A percentile compares a stretch with the other conserved stretches of the same genome.
Evolutionary conservation across 225 moss, liverwort and hornwort genomes (phyloP).

Genomic region (Antitrichia curtipendula): DNA sequence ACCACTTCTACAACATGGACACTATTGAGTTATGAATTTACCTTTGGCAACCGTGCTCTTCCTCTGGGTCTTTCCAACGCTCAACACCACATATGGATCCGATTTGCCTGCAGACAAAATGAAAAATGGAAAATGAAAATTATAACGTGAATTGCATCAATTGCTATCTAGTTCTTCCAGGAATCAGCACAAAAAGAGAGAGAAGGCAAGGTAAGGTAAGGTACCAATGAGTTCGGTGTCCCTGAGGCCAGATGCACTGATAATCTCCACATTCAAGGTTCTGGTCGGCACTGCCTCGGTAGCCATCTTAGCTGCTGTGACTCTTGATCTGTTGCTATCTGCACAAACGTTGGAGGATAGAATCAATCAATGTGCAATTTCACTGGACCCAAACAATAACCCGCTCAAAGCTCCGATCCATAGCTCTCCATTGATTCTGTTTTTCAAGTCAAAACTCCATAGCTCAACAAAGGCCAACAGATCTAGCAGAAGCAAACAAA

Average conservation of each 20-base stretch:
- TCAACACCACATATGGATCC: slow-evolving; percentile 16
- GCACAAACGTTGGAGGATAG: neutral
- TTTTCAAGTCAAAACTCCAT: neutral
- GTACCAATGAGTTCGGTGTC: slow-evolving; percentile 19
- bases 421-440: neutral
- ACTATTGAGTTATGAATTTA: neutral
- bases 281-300: neutral
- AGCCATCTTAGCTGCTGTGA: slow-evolving; percentile 1
- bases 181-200: neutral
- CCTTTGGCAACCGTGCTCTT: slow-evolving; percentile 20
- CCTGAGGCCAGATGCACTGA: slow-evolving; percentile 22
- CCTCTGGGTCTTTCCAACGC: slow-evolving; percentile 9
- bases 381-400: neutral
- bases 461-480: neutral
- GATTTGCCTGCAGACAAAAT: slow-evolving; percentile 10
- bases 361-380: neutral
- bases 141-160: neutral
- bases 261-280: slow-evolving; percentile 25
- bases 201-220: neutral
- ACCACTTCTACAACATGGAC: neutral
- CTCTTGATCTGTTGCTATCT: neutral
- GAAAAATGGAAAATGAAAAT: neutral
- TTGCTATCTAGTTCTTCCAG: neutral
- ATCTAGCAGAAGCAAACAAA: neutral
- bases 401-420: neutral